Evolutionary conservation across 257 asterid species (phyloP), one percentile per base, ranked within the genome.

Genomic region (Plantago major): DNA sequence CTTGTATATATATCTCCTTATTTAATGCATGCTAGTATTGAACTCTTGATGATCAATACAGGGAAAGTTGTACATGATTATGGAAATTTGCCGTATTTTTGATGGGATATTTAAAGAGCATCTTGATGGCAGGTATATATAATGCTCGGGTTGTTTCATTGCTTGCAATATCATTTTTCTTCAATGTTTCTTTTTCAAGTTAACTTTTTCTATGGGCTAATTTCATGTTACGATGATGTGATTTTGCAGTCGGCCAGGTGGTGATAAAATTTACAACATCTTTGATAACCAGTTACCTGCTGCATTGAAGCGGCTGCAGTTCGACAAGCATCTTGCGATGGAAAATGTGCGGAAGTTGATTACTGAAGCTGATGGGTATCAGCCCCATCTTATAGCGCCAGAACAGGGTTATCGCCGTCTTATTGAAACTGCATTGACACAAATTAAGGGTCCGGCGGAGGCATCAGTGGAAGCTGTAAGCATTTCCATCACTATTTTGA

Each of bases 361-460:
- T 48, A 89, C 97, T 37, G 96, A 89, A 78, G 99, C 97, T 74
- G 99, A 93, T 83, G 97, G 97, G 46, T 93, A 89, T 74, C 99
- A 93, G 76, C 99, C 99, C 52, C 99, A 93, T 82, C 84, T 93
- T 60, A 93, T 93, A 74, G 99, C 99, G 28, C 99, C 99, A 13
- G 99, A 93, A 69, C 97, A 93, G 71, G 99, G 99, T 66, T 93
- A 93, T 70, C 96, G 97, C 26, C 96, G 94, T 59, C 97, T 93
- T 65, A 93, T 93, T 71, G 99, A 93, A 73, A 89, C 97, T 60
- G 82, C 97, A 49, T 75, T 92, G 82, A 69, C 82, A 63, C 81
- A 86, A 22, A 84, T 92, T 45, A 93, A 93, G 83, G 99, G 97
- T 60, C 99, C 99, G 55, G 94, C 97, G 45, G 99, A 87, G 81